These are phyloP conservation scores for Scytalidium lignicola DNA, from an alignment of 2,329 filamentous ascomycete species.

Conservation along the genomic window DNA sequence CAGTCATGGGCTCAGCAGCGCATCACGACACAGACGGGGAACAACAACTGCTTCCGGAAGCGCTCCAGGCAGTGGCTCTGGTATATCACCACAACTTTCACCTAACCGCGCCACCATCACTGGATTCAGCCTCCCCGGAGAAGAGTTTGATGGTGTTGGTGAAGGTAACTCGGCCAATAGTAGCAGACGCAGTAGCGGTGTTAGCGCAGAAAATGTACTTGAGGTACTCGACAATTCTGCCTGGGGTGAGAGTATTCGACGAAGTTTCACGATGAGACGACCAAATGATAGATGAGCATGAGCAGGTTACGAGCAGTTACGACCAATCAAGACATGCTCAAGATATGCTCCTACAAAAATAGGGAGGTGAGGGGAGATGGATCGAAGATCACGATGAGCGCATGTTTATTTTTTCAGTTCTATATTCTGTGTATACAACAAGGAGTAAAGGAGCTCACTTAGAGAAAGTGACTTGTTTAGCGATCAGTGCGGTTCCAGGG, in stretches of 20 bases:
- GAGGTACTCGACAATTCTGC: conserved; percentile 83
- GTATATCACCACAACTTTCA: conserved; percentile 21
- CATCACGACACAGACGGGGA: conserved; percentile 15
- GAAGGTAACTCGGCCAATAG: conserved; percentile 32
- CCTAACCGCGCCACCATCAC: conserved; percentile 32
- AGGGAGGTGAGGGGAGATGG: neutral
- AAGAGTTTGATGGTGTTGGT: conserved; percentile 12
- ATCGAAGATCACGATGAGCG: neutral
- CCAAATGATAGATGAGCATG: conserved; percentile 18
- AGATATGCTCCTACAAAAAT: neutral
- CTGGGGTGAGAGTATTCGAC: conserved; percentile 88
- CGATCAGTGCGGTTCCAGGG: neutral
- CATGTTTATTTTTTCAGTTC: too few species aligned
- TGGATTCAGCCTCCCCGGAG: conserved; percentile 25
- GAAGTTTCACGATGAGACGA: conserved; percentile 71
- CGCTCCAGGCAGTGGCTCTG: conserved; percentile 6
- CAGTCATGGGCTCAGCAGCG: conserved; percentile 23
- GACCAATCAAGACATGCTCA: neutral
- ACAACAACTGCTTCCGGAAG: conserved; percentile 4
- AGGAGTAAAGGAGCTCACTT: too few species aligned
- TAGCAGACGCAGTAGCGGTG: conserved; percentile 60
- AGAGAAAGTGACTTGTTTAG: neutral
- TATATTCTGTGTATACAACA: too few species aligned
- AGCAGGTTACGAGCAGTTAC: conserved; percentile 1
- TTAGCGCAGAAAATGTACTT: conserved; percentile 72